Base-by-base conservation (phyloP, 306 rosid species). In the Neltuma alba region DNA sequence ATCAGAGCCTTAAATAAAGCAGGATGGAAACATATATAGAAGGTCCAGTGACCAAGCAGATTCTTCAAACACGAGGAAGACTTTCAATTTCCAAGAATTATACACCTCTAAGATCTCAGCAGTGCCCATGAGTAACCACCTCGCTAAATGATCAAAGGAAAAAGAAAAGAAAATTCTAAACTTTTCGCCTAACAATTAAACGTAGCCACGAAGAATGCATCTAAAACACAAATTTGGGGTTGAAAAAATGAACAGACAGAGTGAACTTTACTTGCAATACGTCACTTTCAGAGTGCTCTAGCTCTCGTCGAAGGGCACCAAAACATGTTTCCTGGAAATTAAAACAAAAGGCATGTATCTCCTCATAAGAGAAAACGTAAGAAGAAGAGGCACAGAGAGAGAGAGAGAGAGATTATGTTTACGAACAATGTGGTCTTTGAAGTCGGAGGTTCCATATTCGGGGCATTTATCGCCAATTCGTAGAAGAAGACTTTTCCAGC, bases 371-470 rank as follows among this genome's bases (percentile, higher is more conserved):
- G 13, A 15, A 33, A 30, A 25, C 1, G 6, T 9, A 36, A 34
- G 42, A 18, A 15, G 31, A 55, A 23, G 18, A 64, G n/a, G 25
- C 14, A 45, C 3, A 23, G 33, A 52, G 18, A 23, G 4, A 23
- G 33, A 52, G 18, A 23, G 23, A 38, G 25, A 72, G 76, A 40
- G 23, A 74, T 62, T 36, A 21, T 4, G 60, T 75, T 75, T 27
- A 65, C 95, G 75, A 15, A 93, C 99, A 85, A 95, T 91, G 91
- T 95, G 98, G 63, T 95, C 99, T 81, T 95, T 95, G 92, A 85
- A 83, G 75, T 95, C 99, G 67, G 92, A 76, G 52, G 91, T 44
- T 81, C 91, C 97, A 70, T 93, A 95, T 76, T 95, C 99, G 6
- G 96, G 93, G 42, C 85, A 80, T 64, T 89, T 88, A 83, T 95